phyloP scores from a whole-genome alignment of 2,329 filamentous ascomycete genomes.

The Ceratocystis albifundus region DNA sequence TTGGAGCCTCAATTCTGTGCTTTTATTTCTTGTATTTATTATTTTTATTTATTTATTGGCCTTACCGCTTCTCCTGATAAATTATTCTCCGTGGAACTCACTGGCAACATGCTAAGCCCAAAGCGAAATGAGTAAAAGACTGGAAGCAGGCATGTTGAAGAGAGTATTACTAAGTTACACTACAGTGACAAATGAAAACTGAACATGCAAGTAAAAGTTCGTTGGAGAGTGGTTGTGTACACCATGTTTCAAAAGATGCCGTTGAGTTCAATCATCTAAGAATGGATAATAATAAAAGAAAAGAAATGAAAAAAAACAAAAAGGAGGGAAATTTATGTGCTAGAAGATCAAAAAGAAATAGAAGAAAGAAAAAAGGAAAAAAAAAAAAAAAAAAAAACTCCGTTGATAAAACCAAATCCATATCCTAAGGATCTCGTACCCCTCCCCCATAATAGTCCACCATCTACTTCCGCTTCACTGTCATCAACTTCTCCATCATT shows the following conservation, averaged over 20 bases:
- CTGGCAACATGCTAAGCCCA: background rate
- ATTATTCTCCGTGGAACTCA: background rate
- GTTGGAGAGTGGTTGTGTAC: background rate
- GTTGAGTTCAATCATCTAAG: conserved; percentile 6
- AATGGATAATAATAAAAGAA: background rate
- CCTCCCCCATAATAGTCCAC: background rate
- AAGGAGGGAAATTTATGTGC: conserved; percentile 1
- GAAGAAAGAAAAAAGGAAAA: background rate
- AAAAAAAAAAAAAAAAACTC: background rate
- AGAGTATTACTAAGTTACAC: background rate
- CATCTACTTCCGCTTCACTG: background rate
- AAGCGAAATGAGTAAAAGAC: background rate
- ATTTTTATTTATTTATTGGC: too few species aligned
- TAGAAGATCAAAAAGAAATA: background rate
- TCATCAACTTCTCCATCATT: conserved; percentile 25
- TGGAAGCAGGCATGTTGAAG: background rate
- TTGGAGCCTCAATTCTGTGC: background rate
- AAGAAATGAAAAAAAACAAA: background rate
- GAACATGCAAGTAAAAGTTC: background rate
- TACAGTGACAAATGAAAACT: background rate
- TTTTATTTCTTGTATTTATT: background rate
- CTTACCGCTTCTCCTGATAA: background rate
- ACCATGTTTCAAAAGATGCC: background rate
- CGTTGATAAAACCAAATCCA: background rate
- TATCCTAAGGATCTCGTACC: background rate